These are phyloP conservation scores for Colletotrichum acutatum DNA, from an alignment of 2,329 filamentous ascomycete genomes.

Conservation along the genomic window DNA sequence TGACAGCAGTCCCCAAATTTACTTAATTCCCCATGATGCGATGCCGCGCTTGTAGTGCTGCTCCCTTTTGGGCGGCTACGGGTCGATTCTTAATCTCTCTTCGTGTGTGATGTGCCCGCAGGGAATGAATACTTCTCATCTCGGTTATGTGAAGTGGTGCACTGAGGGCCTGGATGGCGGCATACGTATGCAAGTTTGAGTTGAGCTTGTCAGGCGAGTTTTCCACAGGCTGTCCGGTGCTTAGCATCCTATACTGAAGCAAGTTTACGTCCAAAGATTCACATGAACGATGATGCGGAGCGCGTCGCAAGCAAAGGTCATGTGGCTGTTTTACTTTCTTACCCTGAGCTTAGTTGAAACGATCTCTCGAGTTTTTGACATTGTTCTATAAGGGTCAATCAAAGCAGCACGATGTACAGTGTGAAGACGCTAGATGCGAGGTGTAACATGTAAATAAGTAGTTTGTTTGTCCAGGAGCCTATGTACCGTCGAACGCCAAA, in stretches of 20 bases:
- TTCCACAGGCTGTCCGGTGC: not conserved
- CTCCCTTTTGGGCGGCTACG: not conserved
- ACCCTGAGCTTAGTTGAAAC: no score
- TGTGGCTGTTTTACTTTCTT: no score
- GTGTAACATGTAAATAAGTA: not conserved
- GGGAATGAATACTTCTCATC: not conserved
- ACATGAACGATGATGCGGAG: no score
- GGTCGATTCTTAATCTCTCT: not conserved
- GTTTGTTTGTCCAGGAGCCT: not conserved
- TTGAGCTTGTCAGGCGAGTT: not conserved
- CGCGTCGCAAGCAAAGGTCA: no score
- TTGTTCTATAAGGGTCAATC: no score
- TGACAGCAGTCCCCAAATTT: constrained; percentile 20
- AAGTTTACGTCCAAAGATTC: not conserved
- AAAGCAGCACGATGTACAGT: no score
- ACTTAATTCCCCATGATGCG: constrained; percentile 26
- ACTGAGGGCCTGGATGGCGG: not conserved
- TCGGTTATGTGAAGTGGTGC: not conserved
- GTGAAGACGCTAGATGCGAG: no score
- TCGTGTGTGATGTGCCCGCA: not conserved
- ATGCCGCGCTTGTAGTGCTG: not conserved
- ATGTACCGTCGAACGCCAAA: constrained; percentile 5
- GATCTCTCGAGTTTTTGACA: no score
- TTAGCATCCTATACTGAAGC: not conserved
- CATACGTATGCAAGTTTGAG: constrained; percentile 3